These are phyloP conservation scores for Didymella glomerata DNA, from an alignment of 2,329 filamentous ascomycete species.

Conservation along the genomic window DNA sequence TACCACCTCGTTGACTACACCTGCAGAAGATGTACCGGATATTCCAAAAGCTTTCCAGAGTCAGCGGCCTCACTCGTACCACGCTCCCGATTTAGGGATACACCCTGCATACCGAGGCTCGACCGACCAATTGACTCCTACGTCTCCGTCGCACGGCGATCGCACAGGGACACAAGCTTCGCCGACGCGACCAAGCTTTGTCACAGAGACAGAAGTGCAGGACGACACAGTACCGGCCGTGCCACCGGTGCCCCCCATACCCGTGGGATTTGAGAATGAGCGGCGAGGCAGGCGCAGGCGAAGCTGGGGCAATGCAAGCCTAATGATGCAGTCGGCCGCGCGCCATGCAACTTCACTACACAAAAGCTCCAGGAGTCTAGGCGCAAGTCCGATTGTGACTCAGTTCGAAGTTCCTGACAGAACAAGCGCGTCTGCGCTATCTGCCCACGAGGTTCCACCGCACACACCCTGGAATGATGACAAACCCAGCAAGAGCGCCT, in stretches of 20 bases:
- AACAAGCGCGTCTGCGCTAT: background rate
- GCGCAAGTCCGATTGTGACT: constrained; percentile 12
- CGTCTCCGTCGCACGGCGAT: constrained; percentile 10
- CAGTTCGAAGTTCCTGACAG: constrained; percentile 9
- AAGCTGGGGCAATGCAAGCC: constrained; percentile 31
- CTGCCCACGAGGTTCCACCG: background rate
- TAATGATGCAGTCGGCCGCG: constrained; percentile 41
- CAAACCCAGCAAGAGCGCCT: background rate
- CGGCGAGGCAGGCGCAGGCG: constrained; percentile 12
- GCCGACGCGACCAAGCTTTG: constrained; percentile 36
- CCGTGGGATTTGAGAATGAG: constrained; percentile 28
- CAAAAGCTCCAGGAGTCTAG: constrained; percentile 16
- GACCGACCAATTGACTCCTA: constrained; percentile 22
- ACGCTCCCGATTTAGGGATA: constrained; percentile 43
- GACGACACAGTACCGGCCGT: constrained; percentile 37
- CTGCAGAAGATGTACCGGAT: constrained; percentile 5
- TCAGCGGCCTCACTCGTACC: constrained; percentile 40
- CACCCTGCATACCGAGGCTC: constrained; percentile 24
- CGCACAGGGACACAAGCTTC: constrained; percentile 39
- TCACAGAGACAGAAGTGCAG: constrained; percentile 21
- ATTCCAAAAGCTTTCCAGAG: constrained; percentile 19
- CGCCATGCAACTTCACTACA: constrained; percentile 37
- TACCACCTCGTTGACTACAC: constrained; percentile 18
- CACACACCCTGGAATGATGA: constrained; percentile 4
- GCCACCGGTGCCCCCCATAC: constrained; percentile 44